Evolutionary conservation across 2,329 filamentous ascomycete species (phyloP).

Genomic region (Zymoseptoria crescenta): DNA sequence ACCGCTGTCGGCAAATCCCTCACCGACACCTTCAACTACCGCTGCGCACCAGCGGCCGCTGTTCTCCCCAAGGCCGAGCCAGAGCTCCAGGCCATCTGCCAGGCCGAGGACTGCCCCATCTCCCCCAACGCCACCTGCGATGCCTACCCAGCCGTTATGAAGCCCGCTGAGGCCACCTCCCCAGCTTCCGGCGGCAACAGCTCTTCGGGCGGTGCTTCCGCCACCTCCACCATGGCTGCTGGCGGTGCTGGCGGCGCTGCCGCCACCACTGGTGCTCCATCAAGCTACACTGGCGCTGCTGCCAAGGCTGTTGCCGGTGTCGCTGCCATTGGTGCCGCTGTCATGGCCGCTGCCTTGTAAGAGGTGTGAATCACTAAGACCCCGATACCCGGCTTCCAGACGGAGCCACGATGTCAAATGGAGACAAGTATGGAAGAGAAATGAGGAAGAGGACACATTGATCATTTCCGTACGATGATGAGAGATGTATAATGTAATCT

Average conservation of each 20-base stretch:
- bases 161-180: constrained; percentile 6
- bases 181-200: background rate
- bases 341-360: background rate
- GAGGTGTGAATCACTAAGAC: background rate
- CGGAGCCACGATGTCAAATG: background rate
- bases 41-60: constrained; percentile 42
- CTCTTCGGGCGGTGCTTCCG: background rate
- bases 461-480: background rate
- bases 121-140: constrained; percentile 41
- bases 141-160: constrained; percentile 32
- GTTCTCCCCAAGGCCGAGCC: constrained; percentile 40
- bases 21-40: constrained; percentile 44
- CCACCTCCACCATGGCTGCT: constrained; percentile 3
- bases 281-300: constrained; percentile 10
- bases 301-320: constrained; percentile 5
- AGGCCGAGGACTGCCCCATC: constrained; percentile 43
- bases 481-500: background rate
- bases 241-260: background rate
- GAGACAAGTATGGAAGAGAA: background rate
- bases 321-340: constrained; percentile 2
- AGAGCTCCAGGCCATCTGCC: constrained; percentile 51
- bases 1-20: constrained; percentile 43
- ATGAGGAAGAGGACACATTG: background rate
- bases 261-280: background rate
- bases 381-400: background rate